These are phyloP conservation scores for Epichloe amarillans DNA, from an alignment of 2,329 filamentous ascomycete genomes.

Conservation along the genomic window DNA sequence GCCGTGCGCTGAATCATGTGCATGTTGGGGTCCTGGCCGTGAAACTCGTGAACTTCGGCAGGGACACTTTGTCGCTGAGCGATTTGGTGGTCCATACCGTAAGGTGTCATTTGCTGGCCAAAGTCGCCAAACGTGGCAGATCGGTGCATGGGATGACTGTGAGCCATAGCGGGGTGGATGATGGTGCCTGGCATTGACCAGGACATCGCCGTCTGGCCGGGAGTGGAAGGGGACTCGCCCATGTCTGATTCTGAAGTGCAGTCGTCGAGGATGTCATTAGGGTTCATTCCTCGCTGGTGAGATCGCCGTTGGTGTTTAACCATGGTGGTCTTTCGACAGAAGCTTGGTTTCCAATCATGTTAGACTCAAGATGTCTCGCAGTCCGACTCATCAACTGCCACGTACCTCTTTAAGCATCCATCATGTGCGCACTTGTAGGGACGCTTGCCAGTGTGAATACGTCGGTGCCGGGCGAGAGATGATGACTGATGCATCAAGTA, in stretches of 20 bases:
- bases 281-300: slow-evolving; percentile 44
- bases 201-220: slow-evolving; percentile 36
- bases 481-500: slow-evolving; percentile 35
- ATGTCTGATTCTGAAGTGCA: slow-evolving; percentile 43
- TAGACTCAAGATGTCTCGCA: background rate
- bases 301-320: slow-evolving; percentile 52
- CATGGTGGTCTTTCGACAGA: slow-evolving; percentile 61
- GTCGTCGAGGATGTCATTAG: slow-evolving; percentile 39
- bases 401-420: slow-evolving; percentile 47
- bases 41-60: slow-evolving; percentile 30
- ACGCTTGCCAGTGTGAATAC: slow-evolving; percentile 54
- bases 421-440: slow-evolving; percentile 50
- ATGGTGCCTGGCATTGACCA: slow-evolving; percentile 35
- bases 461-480: slow-evolving; percentile 49
- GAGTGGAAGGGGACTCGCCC: slow-evolving; percentile 46
- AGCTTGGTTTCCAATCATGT: slow-evolving; percentile 28
- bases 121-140: slow-evolving; percentile 43
- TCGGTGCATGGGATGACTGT: slow-evolving; percentile 31
- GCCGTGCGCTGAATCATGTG: slow-evolving; percentile 36
- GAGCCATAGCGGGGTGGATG: slow-evolving; percentile 22
- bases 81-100: slow-evolving; percentile 27
- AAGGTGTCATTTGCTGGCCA: slow-evolving; percentile 34
- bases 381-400: background rate
- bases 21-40: slow-evolving; percentile 29
- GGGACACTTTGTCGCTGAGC: slow-evolving; percentile 34